These are phyloP conservation scores for Cucurbita pepo DNA, from an alignment of 306 rosid genomes.

Conservation along the genomic window DNA sequence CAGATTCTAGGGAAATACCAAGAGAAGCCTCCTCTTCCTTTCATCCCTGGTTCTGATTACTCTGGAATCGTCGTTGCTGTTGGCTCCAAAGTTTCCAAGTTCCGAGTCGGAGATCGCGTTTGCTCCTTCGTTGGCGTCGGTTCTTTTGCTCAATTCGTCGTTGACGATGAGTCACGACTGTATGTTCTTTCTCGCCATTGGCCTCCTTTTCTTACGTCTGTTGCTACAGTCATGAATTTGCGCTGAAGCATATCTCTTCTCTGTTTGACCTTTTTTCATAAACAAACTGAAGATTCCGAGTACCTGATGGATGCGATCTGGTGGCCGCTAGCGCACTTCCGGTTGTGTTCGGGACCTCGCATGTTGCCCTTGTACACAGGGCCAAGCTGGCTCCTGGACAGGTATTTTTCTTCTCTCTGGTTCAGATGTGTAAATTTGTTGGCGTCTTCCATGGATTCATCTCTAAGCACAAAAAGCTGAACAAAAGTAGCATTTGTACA, in stretches of 20 bases:
- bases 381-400: constrained; percentile 63
- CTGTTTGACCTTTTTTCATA: not conserved
- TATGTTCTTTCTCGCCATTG: constrained; percentile 16
- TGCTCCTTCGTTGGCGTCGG: constrained; percentile 54
- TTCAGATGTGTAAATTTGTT: not conserved
- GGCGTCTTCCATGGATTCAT: not conserved
- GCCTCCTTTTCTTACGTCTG: not conserved
- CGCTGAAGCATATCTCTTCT: not conserved
- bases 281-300: constrained; percentile 40
- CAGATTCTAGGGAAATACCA: constrained; percentile 70
- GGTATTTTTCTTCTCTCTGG: constrained; percentile 16
- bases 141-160: constrained; percentile 61
- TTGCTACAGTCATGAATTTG: not conserved
- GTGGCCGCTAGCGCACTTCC: constrained; percentile 80
- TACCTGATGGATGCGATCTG: constrained; percentile 77
- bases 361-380: constrained; percentile 73
- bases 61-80: constrained; percentile 70
- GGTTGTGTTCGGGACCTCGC: constrained; percentile 88
- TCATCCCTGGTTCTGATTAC: constrained; percentile 76
- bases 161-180: constrained; percentile 47
- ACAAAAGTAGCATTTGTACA: not conserved
- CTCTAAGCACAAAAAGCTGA: not conserved
- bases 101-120: constrained; percentile 58
- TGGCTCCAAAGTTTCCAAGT: constrained; percentile 48
- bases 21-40: constrained; percentile 58